phyloP scores from a whole-genome alignment of 352 stramenopile genomes.

The Phytophthora foliorum region DNA sequence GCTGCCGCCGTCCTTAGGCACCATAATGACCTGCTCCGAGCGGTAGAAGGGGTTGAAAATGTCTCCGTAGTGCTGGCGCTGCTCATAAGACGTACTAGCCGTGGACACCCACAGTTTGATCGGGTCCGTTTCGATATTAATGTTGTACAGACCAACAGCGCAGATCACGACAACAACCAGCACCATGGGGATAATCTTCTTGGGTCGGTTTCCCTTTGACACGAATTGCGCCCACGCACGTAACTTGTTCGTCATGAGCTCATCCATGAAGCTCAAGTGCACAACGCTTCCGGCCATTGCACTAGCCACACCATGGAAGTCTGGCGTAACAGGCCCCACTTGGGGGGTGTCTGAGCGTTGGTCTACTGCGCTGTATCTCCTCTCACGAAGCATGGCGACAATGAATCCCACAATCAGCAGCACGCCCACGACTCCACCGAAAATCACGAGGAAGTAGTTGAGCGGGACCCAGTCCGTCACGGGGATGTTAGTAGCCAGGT shows the following conservation, averaged over 20 bases:
- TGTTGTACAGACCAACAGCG: conserved; percentile 49
- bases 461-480: conserved; percentile 51
- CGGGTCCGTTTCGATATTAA: conserved; percentile 67
- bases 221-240: conserved; percentile 53
- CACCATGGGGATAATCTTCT: conserved; percentile 50
- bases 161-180: conserved; percentile 51
- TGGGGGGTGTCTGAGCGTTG: conserved; percentile 27
- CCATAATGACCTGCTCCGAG: conserved; percentile 75
- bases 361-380: neutral
- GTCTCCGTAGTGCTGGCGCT: conserved; percentile 67
- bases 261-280: conserved; percentile 51
- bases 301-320: conserved; percentile 29
- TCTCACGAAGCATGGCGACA: conserved; percentile 15
- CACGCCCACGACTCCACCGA: conserved; percentile 45
- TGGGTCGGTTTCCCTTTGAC: conserved; percentile 46
- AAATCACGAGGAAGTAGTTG: conserved; percentile 67
- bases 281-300: conserved; percentile 24
- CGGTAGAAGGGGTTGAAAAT: conserved; percentile 83
- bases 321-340: conserved; percentile 35
- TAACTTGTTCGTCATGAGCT: conserved; percentile 54
- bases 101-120: conserved; percentile 77
- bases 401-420: conserved; percentile 55
- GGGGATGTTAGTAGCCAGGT: conserved; percentile 49
- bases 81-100: conserved; percentile 61
- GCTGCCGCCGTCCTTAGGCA: conserved; percentile 66